Percentiles rank a stretch among this genome's conserved stretches.
phyloP scores from a whole-genome alignment of 192 early-diverging fungal genomes.

The Glomus cerebriforme region DNA sequence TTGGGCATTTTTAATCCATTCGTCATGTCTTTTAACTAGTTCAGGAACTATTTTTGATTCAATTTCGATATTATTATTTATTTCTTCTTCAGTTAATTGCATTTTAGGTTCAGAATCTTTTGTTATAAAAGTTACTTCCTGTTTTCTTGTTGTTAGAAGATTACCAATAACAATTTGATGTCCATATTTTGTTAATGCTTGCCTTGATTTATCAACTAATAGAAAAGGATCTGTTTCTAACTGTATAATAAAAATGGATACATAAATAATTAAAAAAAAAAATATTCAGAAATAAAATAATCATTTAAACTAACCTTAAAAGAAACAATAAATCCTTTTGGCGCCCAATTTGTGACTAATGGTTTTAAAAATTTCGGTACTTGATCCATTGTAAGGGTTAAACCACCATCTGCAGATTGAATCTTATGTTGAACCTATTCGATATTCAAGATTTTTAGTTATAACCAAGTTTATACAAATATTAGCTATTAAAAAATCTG shows the following conservation, averaged over 20 bases:
- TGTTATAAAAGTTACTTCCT: conserved; percentile 72
- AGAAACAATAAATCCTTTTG: conserved; percentile 88
- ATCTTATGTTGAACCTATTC: conserved; percentile 92
- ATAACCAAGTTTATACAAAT: not conserved
- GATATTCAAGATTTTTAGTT: not conserved
- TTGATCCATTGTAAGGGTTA: conserved; percentile 89
- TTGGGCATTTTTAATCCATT: conserved; percentile 55
- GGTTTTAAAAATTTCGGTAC: conserved; percentile 97
- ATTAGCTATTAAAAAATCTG: not conserved
- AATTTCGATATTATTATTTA: conserved; percentile 77
- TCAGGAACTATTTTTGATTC: conserved; percentile 75
- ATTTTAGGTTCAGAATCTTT: conserved; percentile 48
- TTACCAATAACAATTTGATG: conserved; percentile 99
- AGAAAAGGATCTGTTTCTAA: conserved; percentile 89
- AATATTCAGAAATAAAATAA: not conserved
- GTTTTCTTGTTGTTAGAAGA: conserved; percentile 86
- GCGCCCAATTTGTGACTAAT: conserved; percentile 91
- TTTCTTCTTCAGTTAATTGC: conserved; percentile 53
- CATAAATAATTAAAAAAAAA: not conserved
- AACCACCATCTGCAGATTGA: conserved; percentile 83
- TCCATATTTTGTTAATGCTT: conserved; percentile 82
- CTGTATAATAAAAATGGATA: conserved; percentile 32
- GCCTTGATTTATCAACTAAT: conserved; percentile 77
- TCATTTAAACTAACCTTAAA: conserved; percentile 89
- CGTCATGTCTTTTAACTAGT: conserved; percentile 63